Evolutionary conservation across 257 asterid genomes (phyloP).

Genomic region (Eucommia ulmoides): DNA sequence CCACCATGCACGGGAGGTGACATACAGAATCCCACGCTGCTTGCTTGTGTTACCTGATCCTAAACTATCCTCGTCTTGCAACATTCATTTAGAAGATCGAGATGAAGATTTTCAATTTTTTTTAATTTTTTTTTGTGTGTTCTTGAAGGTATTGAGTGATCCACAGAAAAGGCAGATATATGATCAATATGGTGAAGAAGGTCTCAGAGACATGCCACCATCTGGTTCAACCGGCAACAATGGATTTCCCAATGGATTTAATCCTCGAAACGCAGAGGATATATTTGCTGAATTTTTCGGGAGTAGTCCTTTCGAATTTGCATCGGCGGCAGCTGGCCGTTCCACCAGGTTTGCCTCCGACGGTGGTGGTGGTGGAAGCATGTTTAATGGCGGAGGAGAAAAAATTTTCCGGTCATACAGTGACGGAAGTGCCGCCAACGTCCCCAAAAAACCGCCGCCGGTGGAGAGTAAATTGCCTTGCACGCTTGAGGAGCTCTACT

Average conservation of each 20-base stretch:
- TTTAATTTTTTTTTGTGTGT: no score
- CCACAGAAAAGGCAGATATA: constrained; percentile 68
- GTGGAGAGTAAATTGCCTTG: constrained; percentile 73
- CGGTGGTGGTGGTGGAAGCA: constrained; percentile 30
- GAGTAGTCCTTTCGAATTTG: constrained; percentile 71
- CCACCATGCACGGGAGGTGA: no score
- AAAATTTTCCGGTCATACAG: constrained; percentile 25
- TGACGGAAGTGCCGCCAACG: constrained; percentile 31
- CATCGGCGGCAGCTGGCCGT: constrained; percentile 40
- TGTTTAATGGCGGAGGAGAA: constrained; percentile 26
- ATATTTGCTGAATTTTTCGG: no score
- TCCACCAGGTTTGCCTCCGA: constrained; percentile 50
- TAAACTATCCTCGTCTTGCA: no score
- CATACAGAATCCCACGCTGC: no score
- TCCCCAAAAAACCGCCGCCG: constrained; percentile 68
- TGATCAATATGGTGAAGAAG: constrained; percentile 82
- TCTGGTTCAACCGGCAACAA: constrained; percentile 18
- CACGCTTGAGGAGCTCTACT: constrained; percentile 66
- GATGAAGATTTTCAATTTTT: no score
- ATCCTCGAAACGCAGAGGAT: constrained; percentile 73
- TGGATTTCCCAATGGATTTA: constrained; percentile 30
- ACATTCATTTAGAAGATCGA: no score
- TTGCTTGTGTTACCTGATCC: no score
- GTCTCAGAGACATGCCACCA: constrained; percentile 56
- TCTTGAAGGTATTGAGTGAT: constrained; percentile 68